These are phyloP conservation scores for Aplosporella prunicola DNA, from an alignment of 2,329 filamentous ascomycete genomes.

Conservation along the genomic window DNA sequence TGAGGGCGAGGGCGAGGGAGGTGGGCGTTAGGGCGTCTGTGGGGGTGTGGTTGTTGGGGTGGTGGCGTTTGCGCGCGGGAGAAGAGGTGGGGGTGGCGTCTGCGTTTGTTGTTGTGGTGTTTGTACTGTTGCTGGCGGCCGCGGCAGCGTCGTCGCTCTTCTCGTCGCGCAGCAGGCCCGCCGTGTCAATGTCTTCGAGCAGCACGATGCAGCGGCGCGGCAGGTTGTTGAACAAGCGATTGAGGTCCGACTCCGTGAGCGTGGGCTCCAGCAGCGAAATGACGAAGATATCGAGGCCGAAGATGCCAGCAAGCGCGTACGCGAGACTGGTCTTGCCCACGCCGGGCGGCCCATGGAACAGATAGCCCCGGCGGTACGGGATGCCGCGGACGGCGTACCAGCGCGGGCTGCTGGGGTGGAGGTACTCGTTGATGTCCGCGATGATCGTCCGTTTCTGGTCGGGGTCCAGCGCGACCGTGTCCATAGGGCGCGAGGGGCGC, in stretches of 20 bases:
- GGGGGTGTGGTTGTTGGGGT: constrained; percentile 4
- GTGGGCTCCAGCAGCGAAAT: constrained; percentile 54
- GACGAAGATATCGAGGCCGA: constrained; percentile 38
- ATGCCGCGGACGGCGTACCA: constrained; percentile 83
- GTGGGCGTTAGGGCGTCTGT: constrained; percentile 10
- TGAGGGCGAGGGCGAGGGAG: constrained; percentile 12
- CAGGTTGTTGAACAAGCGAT: constrained; percentile 33
- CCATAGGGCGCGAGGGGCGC: constrained; percentile 60
- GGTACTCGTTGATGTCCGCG: constrained; percentile 66
- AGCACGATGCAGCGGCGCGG: constrained; percentile 38
- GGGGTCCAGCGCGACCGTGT: constrained; percentile 64
- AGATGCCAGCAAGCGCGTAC: constrained; percentile 36
- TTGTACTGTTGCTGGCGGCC: constrained; percentile 6
- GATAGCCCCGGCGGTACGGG: constrained; percentile 73
- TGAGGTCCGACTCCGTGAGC: constrained; percentile 57
- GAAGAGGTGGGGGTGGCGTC: constrained; percentile 2
- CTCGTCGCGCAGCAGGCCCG: constrained; percentile 32
- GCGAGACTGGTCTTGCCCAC: constrained; percentile 55
- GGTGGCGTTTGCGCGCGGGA: too few relatives aligned
- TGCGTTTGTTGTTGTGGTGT: constrained; percentile 13
- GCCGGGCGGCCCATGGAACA: constrained; percentile 68
- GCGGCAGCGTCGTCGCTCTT: constrained; percentile 18
- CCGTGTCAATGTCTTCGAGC: constrained; percentile 40
- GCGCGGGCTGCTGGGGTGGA: constrained; percentile 59
- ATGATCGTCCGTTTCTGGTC: constrained; percentile 57